Conservation (phyloP, 1,139 yeast genomes). For the Debaryomyces nepalensis region DNA sequence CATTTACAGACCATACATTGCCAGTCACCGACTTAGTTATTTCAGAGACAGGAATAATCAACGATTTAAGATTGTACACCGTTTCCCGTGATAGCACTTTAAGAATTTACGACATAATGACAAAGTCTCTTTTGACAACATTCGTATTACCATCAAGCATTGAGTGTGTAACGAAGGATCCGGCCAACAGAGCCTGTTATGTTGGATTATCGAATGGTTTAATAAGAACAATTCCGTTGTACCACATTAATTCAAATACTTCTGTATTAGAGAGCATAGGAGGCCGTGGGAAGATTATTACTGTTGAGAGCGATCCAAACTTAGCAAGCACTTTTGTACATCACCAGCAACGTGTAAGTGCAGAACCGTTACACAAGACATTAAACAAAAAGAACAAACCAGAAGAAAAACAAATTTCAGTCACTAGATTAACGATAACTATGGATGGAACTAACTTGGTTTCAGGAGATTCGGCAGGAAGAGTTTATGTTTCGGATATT, state of each 20-base stretch:
- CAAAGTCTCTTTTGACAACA: slow-evolving; percentile 61
- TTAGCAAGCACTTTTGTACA: slow-evolving; percentile 59
- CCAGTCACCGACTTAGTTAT: slow-evolving; percentile 67
- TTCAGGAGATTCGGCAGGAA: slow-evolving; percentile 77
- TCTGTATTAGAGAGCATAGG: slow-evolving; percentile 58
- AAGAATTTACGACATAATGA: slow-evolving; percentile 59
- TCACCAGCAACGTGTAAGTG: slow-evolving; percentile 44
- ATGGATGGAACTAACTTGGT: slow-evolving; percentile 77
- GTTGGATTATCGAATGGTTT: slow-evolving; percentile 70
- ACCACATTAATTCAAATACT: slow-evolving; percentile 47
- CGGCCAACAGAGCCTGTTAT: slow-evolving; percentile 77
- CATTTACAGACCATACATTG: slow-evolving; percentile 76
- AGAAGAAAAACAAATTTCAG: slow-evolving; percentile 22
- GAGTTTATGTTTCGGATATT: slow-evolving; percentile 70
- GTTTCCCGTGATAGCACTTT: slow-evolving; percentile 78
- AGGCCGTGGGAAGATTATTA: slow-evolving; percentile 57
- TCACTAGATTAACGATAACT: slow-evolving; percentile 62
- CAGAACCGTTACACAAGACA: slow-evolving; percentile 16
- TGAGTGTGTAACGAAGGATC: slow-evolving; percentile 69
- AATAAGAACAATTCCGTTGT: slow-evolving; percentile 62
- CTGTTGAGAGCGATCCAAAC: slow-evolving; percentile 55
- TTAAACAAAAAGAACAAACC: slow-evolving; percentile 13
- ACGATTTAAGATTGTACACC: slow-evolving; percentile 70
- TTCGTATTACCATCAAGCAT: slow-evolving; percentile 67
- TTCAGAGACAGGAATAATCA: slow-evolving; percentile 51